Conservation (phyloP, 179 eudicot genomes). For the Carnegiea gigantea region DNA sequence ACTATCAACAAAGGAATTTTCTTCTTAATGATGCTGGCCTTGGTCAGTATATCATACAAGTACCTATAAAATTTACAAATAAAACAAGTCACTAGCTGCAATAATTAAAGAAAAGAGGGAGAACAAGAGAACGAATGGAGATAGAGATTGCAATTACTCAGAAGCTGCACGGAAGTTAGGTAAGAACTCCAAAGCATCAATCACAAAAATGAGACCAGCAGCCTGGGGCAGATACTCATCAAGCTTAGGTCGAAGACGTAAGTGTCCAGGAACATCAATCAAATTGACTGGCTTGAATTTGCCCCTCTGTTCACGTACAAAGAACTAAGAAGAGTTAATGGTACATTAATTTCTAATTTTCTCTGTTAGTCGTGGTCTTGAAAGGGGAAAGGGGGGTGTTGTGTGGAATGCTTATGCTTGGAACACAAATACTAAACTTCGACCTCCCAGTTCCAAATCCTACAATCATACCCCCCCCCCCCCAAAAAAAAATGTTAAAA, state of each 20-base stretch:
- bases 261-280: slow-evolving; percentile 96
- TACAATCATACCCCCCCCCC: background rate
- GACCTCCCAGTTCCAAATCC: background rate
- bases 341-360: background rate
- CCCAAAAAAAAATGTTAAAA: background rate
- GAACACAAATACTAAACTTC: too few relatives aligned
- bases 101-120: background rate
- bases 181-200: slow-evolving; percentile 88
- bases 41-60: slow-evolving; percentile 82
- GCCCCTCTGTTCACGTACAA: slow-evolving; percentile 46
- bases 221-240: slow-evolving; percentile 92
- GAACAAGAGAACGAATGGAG: background rate
- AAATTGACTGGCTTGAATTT: slow-evolving; percentile 77
- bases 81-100: background rate
- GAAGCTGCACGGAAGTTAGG: slow-evolving; percentile 81
- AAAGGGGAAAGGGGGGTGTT: too few relatives aligned
- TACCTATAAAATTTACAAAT: slow-evolving; percentile 48
- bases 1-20: slow-evolving; percentile 74
- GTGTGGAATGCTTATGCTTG: too few relatives aligned
- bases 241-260: slow-evolving; percentile 82
- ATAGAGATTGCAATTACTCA: slow-evolving; percentile 49
- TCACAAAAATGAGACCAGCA: slow-evolving; percentile 77
- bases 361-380: too few relatives aligned
- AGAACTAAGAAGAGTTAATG: background rate
- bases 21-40: slow-evolving; percentile 67